These are phyloP conservation scores for Boletellus ananas DNA, from an alignment of 768 basidiomycete genomes.

Conservation along the genomic window DNA sequence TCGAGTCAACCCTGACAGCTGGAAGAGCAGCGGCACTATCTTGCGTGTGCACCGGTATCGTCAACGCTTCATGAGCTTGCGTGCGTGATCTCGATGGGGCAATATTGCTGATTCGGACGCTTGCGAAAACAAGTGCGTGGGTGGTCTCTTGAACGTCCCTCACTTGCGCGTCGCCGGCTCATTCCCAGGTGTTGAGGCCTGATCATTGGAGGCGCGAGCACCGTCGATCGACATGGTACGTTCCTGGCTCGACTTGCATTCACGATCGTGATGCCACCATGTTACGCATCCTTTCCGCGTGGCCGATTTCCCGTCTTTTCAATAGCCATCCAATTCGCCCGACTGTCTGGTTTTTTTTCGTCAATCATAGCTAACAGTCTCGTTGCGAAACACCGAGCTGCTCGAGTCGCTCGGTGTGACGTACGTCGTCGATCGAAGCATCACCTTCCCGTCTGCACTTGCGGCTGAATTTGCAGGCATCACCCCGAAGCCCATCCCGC, in stretches of 20 bases:
- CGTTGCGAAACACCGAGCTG: constrained; percentile 30
- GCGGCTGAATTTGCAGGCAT: constrained; percentile 14
- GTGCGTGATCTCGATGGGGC: too few relatives aligned
- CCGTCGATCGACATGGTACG: constrained; percentile 38
- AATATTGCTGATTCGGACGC: too few relatives aligned
- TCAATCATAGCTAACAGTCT: constrained; percentile 40
- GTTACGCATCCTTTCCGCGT: too few relatives aligned
- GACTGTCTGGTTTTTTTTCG: constrained; percentile 34
- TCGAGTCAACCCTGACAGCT: too few relatives aligned
- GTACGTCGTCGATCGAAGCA: constrained; percentile 33
- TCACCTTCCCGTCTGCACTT: constrained; percentile 8
- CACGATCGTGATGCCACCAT: too few relatives aligned
- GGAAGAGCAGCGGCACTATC: too few relatives aligned
- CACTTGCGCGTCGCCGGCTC: too few relatives aligned
- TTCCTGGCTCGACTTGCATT: not conserved
- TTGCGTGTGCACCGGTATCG: too few relatives aligned
- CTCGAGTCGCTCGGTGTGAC: constrained; percentile 38
- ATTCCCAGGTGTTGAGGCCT: constrained; percentile 7
- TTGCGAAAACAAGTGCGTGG: too few relatives aligned
- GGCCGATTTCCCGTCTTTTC: not conserved
- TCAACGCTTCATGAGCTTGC: too few relatives aligned
- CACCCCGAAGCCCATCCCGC: constrained; percentile 7
- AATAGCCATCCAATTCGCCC: constrained; percentile 35
- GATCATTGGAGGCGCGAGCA: constrained; percentile 36
- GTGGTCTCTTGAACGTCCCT: too few relatives aligned